Base-by-base conservation (phyloP, 2,329 filamentous ascomycete species). In the Trichocomaceae sp. region DNA sequence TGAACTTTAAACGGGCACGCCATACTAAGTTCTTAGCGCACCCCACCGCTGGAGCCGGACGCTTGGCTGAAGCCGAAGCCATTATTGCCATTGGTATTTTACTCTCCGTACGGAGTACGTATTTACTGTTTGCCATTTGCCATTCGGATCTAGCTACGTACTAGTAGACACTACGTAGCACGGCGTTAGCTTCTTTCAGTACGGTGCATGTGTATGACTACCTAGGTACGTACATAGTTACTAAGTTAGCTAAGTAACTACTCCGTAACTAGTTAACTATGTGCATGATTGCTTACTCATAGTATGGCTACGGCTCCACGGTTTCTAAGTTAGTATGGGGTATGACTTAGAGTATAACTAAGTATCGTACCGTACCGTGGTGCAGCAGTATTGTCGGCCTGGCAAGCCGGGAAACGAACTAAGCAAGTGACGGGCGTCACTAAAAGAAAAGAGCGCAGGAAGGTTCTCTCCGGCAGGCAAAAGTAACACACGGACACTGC, bases 371-470 rank as follows among this genome's bases (percentile, higher is more conserved):
- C 39, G 26, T 44, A 35, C 35, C 37, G 39, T 51, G 17, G 33
- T n/a, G 47, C 37, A n/a, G 35, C 13, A 23, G 49, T 52, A 47
- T 44, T 39, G 42, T 52, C 44, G 42, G 50, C 33, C 37, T 52
- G 29, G 19, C 26, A 47, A 47, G 44, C 44, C 42, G 42, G 44
- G 39, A 41, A 41, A 6, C 45, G 45, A 29, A 31, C 50, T 23
- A 15, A 47, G 33, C 35, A 42, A 42, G 39, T 42, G 39, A 42
- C 39, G 39, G 39, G 39, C 39, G 17, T 42, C 39, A 42, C 39
- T 42, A 42, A 42, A 42, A 42, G 19, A n/a, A n/a, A n/a, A n/a
- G n/a, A n/a, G 9, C n/a, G 10, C n/a, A 33, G 10, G 50, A 31
- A 29, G 26, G 46, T 29, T 47, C 50, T 31, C 41, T 47, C 50